Conservation (phyloP, 305 asterid species). For the Solanum hybrid region DNA sequence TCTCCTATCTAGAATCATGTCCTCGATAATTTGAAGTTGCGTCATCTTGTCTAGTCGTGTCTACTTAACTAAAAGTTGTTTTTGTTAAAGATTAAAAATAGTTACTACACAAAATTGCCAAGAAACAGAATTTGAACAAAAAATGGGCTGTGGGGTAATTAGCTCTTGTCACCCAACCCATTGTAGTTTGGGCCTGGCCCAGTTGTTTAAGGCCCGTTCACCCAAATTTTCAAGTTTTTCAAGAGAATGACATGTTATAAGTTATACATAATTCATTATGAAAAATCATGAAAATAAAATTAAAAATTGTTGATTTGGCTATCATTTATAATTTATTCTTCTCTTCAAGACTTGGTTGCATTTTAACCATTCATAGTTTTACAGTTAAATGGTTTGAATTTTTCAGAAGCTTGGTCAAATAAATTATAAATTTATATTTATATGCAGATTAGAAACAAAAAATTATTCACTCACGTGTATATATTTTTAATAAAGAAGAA, state of each 20-base stretch:
- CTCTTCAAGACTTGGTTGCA: too few species aligned
- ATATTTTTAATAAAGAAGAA: not conserved
- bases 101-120: not conserved
- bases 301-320: not conserved
- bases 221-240: not conserved
- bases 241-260: not conserved
- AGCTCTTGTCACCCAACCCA: not conserved
- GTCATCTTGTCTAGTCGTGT: not conserved
- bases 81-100: too few species aligned
- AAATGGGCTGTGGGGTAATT: not conserved
- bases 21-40: not conserved
- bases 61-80: not conserved
- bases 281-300: not conserved
- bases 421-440: too few species aligned
- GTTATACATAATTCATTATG: not conserved
- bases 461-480: not conserved
- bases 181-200: not conserved
- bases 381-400: not conserved
- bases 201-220: not conserved
- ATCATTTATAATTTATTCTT: not conserved
- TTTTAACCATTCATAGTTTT: too few species aligned
- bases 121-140: not conserved
- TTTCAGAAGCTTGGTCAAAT: not conserved
- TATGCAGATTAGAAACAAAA: not conserved
- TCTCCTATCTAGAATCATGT: too few species aligned